Percentiles rank a stretch among this genome's conserved stretches.
Conservation (phyloP, 2,329 filamentous ascomycete species). For the Fusarium sp. region DNA sequence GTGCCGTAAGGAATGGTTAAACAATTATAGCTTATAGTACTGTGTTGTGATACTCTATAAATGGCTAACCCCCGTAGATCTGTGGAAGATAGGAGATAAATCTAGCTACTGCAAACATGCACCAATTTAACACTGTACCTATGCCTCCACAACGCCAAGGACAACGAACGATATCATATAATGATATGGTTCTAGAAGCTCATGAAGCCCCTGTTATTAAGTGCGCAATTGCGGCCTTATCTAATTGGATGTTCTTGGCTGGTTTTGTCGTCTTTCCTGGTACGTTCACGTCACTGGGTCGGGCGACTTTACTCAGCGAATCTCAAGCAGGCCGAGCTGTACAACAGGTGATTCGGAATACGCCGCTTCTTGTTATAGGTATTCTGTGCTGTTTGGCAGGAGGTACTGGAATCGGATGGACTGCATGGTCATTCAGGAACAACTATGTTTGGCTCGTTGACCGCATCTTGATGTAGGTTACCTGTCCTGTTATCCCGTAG, state of each 20-base stretch:
- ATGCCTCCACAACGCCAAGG: background rate
- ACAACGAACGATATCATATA: background rate
- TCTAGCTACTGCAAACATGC: background rate
- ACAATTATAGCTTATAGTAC: background rate
- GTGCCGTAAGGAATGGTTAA: background rate
- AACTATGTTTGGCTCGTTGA: background rate
- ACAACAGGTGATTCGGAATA: background rate
- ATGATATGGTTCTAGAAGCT: background rate
- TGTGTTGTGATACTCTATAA: background rate
- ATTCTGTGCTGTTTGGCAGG: background rate
- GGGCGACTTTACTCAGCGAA: background rate
- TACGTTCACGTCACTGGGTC: background rate
- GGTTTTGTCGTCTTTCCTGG: background rate
- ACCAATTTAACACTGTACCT: background rate
- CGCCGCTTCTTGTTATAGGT: background rate
- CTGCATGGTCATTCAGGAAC: background rate
- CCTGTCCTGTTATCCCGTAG: fast-evolving
- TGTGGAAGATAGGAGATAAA: background rate
- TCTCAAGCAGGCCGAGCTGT: background rate
- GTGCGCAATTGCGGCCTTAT: background rate
- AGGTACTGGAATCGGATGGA: background rate
- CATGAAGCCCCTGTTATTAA: background rate
- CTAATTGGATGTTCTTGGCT: background rate
- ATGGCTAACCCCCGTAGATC: background rate
- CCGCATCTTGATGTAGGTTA: background rate